These are phyloP conservation scores for Bisporella sp. DNA, from an alignment of 2,329 filamentous ascomycete species.

Conservation along the genomic window DNA sequence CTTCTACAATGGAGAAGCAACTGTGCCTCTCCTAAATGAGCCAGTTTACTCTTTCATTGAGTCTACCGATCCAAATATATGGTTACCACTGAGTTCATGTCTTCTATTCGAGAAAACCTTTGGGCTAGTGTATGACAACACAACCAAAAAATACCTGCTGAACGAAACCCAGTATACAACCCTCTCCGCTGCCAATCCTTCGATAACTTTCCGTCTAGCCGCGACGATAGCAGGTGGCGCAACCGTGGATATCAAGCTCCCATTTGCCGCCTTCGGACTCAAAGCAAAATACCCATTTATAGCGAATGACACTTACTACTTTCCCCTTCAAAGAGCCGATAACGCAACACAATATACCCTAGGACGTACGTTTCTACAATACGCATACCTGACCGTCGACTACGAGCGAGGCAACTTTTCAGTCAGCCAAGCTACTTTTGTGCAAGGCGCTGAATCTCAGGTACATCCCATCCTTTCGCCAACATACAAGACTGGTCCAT, in stretches of 20 bases:
- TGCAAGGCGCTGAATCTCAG: conserved; percentile 7
- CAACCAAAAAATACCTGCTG: conserved; percentile 56
- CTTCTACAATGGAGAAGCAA: conserved; percentile 27
- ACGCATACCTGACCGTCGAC: conserved; percentile 26
- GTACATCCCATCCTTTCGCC: conserved; percentile 10
- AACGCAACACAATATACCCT: conserved; percentile 30
- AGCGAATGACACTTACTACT: conserved; percentile 39
- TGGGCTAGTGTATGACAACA: conserved; percentile 56
- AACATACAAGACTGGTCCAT: background rate
- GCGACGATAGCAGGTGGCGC: conserved; percentile 7
- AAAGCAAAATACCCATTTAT: conserved; percentile 13
- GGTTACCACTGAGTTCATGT: conserved; percentile 52
- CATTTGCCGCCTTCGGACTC: conserved; percentile 21
- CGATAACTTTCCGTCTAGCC: conserved; percentile 22
- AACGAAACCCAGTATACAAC: conserved; percentile 33
- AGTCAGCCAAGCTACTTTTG: conserved; percentile 18
- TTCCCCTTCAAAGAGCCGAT: conserved; percentile 28
- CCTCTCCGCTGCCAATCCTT: conserved; percentile 18
- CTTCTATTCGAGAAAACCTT: conserved; percentile 56
- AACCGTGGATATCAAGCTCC: conserved; percentile 24
- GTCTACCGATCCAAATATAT: conserved; percentile 55
- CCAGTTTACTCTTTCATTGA: conserved; percentile 41
- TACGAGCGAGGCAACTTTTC: conserved; percentile 23
- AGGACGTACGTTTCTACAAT: conserved; percentile 33
- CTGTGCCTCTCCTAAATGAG: conserved; percentile 25